Conservation (phyloP, 163 green algal species). For the Scenedesmus sp. region DNA sequence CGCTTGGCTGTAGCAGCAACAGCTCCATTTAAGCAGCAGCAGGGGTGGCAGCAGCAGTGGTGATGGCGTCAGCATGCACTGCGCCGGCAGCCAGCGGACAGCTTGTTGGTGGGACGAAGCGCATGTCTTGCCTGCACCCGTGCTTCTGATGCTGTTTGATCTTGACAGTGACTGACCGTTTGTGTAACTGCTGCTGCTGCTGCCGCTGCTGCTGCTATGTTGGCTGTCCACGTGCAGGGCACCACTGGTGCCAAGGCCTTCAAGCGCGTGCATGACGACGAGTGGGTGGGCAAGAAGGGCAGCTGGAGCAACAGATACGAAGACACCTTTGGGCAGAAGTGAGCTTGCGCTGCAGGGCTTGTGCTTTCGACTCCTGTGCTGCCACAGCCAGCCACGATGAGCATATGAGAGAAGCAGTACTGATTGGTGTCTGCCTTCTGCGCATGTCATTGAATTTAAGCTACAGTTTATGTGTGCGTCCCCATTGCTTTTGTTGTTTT, state of each 20-base stretch:
- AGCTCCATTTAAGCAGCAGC: too few species aligned
- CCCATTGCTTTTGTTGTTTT: too few species aligned
- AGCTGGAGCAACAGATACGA: constrained; percentile 92
- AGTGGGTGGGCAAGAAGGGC: constrained; percentile 92
- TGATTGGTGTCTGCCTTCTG: too few species aligned
- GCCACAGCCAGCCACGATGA: too few species aligned
- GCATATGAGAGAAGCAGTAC: neutral
- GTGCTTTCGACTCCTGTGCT: too few species aligned
- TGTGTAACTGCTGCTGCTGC: neutral
- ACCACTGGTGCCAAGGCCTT: constrained; percentile 80
- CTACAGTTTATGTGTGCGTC: too few species aligned
- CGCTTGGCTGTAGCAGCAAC: neutral
- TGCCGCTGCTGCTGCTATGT: neutral
- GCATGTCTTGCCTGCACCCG: neutral
- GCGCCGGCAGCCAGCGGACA: too few species aligned
- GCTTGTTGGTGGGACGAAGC: too few species aligned
- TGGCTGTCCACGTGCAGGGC: neutral
- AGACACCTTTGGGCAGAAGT: constrained; percentile 87
- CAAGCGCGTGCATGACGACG: constrained; percentile 90
- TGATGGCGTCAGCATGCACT: too few species aligned
- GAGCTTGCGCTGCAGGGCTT: neutral
- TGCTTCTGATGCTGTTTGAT: too few species aligned
- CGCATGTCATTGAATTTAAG: too few species aligned
- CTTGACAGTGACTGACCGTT: neutral
- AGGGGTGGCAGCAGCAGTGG: neutral